Evolutionary conservation across 2,329 filamentous ascomycete genomes (phyloP).

Genomic region (Volutella citrinella): DNA sequence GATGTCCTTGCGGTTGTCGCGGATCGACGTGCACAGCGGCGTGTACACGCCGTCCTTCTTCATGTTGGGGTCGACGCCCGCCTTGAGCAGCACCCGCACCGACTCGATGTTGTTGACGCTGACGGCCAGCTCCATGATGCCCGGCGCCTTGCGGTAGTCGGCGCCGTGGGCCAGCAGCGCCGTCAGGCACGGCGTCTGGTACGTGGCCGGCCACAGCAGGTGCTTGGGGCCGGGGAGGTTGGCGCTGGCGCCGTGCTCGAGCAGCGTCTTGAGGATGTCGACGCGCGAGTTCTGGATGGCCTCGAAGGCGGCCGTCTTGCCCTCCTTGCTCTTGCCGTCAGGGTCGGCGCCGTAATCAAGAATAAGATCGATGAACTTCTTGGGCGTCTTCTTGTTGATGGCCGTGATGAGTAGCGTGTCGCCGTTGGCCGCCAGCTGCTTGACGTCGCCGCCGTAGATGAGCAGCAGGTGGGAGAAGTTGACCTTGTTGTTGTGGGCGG

Average conservation of each 20-base stretch:
- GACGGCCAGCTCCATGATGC: slow-evolving; percentile 62
- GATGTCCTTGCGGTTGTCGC: slow-evolving; percentile 62
- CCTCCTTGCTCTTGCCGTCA: slow-evolving; percentile 57
- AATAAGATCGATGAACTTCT: slow-evolving; percentile 54
- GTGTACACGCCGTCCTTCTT: slow-evolving; percentile 67
- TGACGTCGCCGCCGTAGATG: slow-evolving; percentile 58
- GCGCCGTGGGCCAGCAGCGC: slow-evolving; percentile 58
- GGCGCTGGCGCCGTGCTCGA: slow-evolving; percentile 60
- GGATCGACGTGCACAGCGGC: slow-evolving; percentile 65
- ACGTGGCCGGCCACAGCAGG: slow-evolving; percentile 63
- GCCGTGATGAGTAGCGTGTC: slow-evolving; percentile 58
- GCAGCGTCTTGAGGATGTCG: slow-evolving; percentile 50
- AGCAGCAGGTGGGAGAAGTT: slow-evolving; percentile 59
- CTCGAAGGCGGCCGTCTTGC: slow-evolving; percentile 61
- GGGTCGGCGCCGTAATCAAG: slow-evolving; percentile 58
- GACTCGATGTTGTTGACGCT: slow-evolving; percentile 63
- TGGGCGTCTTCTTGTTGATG: slow-evolving; percentile 57
- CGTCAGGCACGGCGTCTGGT: slow-evolving; percentile 56
- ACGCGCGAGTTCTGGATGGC: slow-evolving; percentile 55
- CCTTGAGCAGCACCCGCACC: slow-evolving; percentile 53
- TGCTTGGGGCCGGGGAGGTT: slow-evolving; percentile 69
- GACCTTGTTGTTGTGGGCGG: slow-evolving; percentile 50
- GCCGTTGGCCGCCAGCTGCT: slow-evolving; percentile 51
- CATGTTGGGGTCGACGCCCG: slow-evolving; percentile 57
- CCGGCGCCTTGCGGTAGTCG: slow-evolving; percentile 57